phyloP scores from a whole-genome alignment of 306 rosid genomes.

The Casuarina glauca region DNA sequence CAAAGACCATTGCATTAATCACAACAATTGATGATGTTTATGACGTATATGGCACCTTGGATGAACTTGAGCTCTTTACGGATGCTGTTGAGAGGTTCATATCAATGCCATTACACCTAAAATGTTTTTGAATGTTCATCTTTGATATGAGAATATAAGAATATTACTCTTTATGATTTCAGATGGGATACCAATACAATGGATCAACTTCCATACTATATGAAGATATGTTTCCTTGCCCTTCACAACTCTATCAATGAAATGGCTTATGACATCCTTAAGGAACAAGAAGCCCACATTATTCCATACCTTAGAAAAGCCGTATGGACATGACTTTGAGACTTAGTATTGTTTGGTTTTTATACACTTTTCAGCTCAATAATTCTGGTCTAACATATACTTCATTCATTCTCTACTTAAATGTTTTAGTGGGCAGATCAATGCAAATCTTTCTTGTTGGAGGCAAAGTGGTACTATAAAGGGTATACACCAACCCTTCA shows the following conservation, averaged over 20 bases:
- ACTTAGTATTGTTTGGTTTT: neutral
- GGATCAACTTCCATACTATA: neutral
- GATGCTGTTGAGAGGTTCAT: neutral
- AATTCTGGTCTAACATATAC: neutral
- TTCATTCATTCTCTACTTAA: neutral
- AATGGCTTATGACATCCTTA: neutral
- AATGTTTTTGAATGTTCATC: neutral
- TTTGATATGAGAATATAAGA: too few species aligned
- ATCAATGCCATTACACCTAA: neutral
- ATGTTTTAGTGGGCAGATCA: neutral
- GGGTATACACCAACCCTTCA: constrained; percentile 3
- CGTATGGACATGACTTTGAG: neutral
- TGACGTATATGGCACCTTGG: neutral
- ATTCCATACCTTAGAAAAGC: neutral
- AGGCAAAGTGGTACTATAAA: constrained; percentile 19
- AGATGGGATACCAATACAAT: constrained; percentile 6
- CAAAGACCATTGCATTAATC: neutral
- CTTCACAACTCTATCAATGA: neutral
- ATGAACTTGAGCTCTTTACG: neutral
- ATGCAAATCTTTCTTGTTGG: constrained; percentile 11
- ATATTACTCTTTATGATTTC: neutral
- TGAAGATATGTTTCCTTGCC: neutral
- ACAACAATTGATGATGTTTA: neutral
- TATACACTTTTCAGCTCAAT: neutral
- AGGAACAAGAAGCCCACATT: neutral